Conservation (phyloP, 352 stramenopile genomes). For the Globisporangium nagaii region DNA sequence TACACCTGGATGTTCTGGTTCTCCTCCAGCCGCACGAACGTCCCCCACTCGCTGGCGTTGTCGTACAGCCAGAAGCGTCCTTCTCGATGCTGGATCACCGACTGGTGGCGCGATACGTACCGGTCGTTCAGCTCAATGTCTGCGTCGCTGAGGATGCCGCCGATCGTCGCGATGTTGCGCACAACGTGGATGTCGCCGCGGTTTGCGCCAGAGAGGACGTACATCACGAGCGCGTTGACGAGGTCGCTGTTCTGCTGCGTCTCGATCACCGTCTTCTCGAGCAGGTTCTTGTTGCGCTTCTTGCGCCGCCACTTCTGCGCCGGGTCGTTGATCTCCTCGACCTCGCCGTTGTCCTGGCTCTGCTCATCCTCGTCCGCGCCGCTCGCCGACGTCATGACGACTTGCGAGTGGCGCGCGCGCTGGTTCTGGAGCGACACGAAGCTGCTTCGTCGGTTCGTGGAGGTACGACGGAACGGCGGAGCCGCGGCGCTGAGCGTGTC, state of each 20-base stretch:
- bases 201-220: conserved; percentile 72
- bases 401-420: conserved; percentile 25
- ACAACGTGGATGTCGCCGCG: conserved; percentile 76
- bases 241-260: conserved; percentile 46
- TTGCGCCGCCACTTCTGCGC: conserved; percentile 61
- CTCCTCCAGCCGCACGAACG: conserved; percentile 69
- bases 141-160: conserved; percentile 39
- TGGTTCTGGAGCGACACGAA: conserved; percentile 5
- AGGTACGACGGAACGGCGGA: not conserved
- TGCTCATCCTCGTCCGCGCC: conserved; percentile 16
- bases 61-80: conserved; percentile 72
- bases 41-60: conserved; percentile 59
- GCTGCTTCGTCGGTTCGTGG: conserved; percentile 10
- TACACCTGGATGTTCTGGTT: conserved; percentile 58
- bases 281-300: conserved; percentile 66
- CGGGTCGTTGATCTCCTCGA: conserved; percentile 30
- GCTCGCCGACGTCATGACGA: conserved; percentile 19
- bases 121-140: conserved; percentile 71
- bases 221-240: conserved; percentile 57
- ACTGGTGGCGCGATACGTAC: conserved; percentile 50
- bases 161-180: conserved; percentile 53
- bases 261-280: conserved; percentile 53
- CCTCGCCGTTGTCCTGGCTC: conserved; percentile 22
- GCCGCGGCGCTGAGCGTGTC: not conserved
- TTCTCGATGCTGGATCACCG: conserved; percentile 71